Conservation (phyloP, 495 filamentous ascomycete genomes). For the Penicillium ucsense region DNA sequence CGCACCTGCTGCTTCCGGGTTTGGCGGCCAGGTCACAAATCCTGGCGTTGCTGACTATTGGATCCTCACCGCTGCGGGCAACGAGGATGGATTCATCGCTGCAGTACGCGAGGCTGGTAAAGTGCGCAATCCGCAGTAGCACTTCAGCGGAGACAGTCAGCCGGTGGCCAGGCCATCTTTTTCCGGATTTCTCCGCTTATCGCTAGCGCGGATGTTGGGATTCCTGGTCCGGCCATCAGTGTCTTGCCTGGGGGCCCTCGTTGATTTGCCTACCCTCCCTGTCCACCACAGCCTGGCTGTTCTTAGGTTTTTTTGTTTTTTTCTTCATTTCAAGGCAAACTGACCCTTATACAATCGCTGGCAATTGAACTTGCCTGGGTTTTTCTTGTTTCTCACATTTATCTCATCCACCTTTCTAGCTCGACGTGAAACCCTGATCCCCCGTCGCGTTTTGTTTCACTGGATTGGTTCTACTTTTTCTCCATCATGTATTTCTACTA, state of each 20-base stretch:
- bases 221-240: no score
- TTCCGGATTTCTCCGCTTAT: neutral
- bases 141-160: neutral
- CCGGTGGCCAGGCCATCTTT: neutral
- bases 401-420: no score
- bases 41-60: conserved; percentile 35
- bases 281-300: no score
- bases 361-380: neutral
- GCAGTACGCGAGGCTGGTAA: conserved; percentile 63
- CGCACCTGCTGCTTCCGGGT: conserved; percentile 29
- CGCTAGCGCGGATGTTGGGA: no score
- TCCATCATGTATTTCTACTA: neutral
- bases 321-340: no score
- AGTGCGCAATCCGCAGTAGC: conserved; percentile 26
- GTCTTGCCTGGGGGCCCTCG: no score
- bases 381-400: neutral
- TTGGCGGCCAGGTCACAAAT: conserved; percentile 30
- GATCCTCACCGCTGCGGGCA: conserved; percentile 35
- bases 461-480: neutral
- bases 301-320: no score
- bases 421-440: neutral
- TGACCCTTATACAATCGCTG: no score
- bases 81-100: conserved; percentile 61
- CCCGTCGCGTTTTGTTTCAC: neutral
- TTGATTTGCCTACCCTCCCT: no score